phyloP scores from a whole-genome alignment of 2,329 filamentous ascomycete genomes.

The Fusarium nelsonii region DNA sequence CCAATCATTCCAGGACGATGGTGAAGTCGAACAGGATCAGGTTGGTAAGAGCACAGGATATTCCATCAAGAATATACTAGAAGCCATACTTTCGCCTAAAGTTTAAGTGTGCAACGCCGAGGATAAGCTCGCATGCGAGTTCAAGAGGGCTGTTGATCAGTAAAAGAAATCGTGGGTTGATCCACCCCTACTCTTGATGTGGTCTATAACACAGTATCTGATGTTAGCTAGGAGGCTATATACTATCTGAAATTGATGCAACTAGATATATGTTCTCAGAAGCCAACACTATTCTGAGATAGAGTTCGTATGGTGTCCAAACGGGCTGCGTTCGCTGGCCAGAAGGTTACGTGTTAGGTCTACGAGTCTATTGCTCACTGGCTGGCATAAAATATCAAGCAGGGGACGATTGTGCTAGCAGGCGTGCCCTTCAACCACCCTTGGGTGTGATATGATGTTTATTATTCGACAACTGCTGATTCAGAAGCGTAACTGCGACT shows the following conservation, averaged over 20 bases:
- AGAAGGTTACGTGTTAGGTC: background rate
- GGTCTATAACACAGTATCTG: background rate
- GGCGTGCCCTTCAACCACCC: no score
- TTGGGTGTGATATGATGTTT: no score
- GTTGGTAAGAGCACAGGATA: background rate
- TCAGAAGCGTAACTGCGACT: no score
- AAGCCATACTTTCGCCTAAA: conserved; percentile 26
- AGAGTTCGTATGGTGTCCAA: background rate
- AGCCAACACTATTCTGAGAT: background rate
- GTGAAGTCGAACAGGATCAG: background rate
- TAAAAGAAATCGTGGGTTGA: background rate
- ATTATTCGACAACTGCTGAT: no score
- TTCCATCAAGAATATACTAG: conserved; percentile 35
- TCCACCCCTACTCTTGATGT: background rate
- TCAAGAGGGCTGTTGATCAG: background rate
- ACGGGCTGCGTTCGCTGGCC: background rate
- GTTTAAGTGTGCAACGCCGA: background rate
- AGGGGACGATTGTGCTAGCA: no score
- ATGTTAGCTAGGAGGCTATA: background rate
- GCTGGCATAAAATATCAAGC: no score
- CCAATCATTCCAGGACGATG: conserved; percentile 31
- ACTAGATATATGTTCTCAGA: background rate
- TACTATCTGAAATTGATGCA: background rate
- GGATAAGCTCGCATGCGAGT: background rate
- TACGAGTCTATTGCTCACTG: no score